A percentile compares a stretch with the other conserved stretches of the same genome.
These are phyloP conservation scores for Cryptococcus sp. DNA, from an alignment of 1,284 basidiomycete species.

Conservation along the genomic window DNA sequence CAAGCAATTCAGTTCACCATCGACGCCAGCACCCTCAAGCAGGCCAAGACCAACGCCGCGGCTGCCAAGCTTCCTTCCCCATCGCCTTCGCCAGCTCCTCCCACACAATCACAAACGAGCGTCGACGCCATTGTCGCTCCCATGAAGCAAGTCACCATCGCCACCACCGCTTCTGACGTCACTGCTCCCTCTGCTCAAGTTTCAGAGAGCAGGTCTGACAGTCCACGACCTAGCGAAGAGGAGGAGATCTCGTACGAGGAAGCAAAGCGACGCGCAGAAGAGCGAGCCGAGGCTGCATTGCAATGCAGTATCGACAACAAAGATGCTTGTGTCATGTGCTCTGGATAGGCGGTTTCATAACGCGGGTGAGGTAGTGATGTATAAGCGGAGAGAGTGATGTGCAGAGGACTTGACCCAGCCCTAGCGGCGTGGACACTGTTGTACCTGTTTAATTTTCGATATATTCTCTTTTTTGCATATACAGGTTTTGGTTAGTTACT, in stretches of 20 bases:
- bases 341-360: slow-evolving; percentile 38
- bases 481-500: no score
- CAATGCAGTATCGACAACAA: slow-evolving; percentile 56
- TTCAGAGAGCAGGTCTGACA: slow-evolving; percentile 19
- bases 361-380: no score
- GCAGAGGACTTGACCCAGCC: no score
- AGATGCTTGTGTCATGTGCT: slow-evolving; percentile 54
- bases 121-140: slow-evolving; percentile 36
- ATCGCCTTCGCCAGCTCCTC: slow-evolving; percentile 5
- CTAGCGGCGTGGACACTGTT: no score
- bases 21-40: slow-evolving; percentile 74
- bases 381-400: no score
- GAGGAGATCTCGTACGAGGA: slow-evolving; percentile 55
- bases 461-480: no score
- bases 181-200: slow-evolving; percentile 28
- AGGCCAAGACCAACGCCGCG: slow-evolving; percentile 31
- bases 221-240: slow-evolving; percentile 43
- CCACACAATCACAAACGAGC: slow-evolving; percentile 14
- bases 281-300: slow-evolving; percentile 52
- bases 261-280: slow-evolving; percentile 53
- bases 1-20: slow-evolving; percentile 98
- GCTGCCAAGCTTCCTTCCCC: slow-evolving; percentile 18
- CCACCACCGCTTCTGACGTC: slow-evolving; percentile 36
- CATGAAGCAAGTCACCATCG: slow-evolving; percentile 45
- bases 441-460: no score